A percentile compares a stretch with the other conserved stretches of the same genome.
phyloP scores from a whole-genome alignment of 345 rosid species.

The Conringia planisiliqua region DNA sequence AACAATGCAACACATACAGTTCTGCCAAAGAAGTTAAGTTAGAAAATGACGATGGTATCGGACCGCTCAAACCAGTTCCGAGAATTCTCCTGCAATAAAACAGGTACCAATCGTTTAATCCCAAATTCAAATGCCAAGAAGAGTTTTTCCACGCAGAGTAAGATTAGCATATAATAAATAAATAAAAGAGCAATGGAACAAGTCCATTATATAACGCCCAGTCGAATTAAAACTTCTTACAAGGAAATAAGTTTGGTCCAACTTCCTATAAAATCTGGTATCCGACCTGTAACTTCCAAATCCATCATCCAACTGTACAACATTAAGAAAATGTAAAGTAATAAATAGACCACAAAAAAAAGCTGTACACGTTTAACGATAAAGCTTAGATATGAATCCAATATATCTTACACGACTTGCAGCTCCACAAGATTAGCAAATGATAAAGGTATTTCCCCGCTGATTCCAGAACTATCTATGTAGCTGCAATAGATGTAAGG shows the following conservation, averaged over 20 bases:
- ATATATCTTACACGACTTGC: conserved; percentile 23
- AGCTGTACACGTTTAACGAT: neutral
- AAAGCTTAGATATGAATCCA: neutral
- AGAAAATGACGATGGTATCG: conserved; percentile 56
- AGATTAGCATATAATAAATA: neutral
- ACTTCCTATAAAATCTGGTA: conserved; percentile 54
- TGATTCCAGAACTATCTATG: conserved; percentile 50
- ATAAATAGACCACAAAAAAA: neutral
- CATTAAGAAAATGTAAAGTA: neutral
- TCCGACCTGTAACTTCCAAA: conserved; percentile 44
- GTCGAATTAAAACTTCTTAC: conserved; percentile 35
- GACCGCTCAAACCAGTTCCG: conserved; percentile 56
- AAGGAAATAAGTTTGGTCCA: conserved; percentile 44
- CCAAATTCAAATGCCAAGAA: neutral
- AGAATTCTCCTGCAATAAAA: conserved; percentile 47
- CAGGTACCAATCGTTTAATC: neutral
- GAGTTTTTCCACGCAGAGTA: neutral
- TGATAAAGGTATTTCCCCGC: conserved; percentile 54
- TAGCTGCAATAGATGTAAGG: conserved; percentile 37
- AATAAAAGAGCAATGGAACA: neutral
- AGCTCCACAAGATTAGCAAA: conserved; percentile 40
- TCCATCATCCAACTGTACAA: conserved; percentile 47
- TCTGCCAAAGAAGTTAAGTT: conserved; percentile 45
- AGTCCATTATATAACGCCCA: neutral
- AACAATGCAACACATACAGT: conserved; percentile 45